phyloP scores from a whole-genome alignment of 257 asterid genomes.

The Nicotiana tabacum region DNA sequence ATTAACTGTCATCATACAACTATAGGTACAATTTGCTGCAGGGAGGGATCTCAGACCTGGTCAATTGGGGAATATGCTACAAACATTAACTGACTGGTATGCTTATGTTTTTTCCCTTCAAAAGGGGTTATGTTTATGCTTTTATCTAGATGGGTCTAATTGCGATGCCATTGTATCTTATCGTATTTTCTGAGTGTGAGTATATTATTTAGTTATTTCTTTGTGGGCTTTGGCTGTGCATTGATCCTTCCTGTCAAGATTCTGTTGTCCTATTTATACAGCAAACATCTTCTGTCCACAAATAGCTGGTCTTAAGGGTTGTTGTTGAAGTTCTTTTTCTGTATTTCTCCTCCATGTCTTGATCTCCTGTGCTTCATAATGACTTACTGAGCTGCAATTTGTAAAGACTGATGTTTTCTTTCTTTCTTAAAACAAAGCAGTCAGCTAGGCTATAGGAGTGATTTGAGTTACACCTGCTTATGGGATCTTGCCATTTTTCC shows the following conservation, averaged over 20 bases:
- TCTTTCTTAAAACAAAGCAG: background rate
- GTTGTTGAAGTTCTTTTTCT: background rate
- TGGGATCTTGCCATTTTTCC: conserved; percentile 4
- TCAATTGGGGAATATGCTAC: conserved; percentile 76
- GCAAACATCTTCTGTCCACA: background rate
- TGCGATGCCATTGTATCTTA: background rate
- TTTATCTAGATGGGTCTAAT: background rate
- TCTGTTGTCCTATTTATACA: background rate
- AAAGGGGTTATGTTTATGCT: conserved; percentile 17
- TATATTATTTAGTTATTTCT: conserved; percentile 4
- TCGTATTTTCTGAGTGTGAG: background rate
- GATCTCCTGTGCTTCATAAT: background rate
- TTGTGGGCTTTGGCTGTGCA: background rate
- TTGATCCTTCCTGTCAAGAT: background rate
- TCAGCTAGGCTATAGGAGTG: background rate
- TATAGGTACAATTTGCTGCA: conserved; percentile 96
- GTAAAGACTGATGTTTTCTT: background rate
- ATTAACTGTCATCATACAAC: conserved; percentile 14
- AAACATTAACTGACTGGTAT: conserved; percentile 69
- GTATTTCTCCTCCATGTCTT: background rate
- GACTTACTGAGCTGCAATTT: background rate
- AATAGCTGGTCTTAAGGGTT: background rate
- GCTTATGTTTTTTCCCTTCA: background rate
- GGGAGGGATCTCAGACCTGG: conserved; percentile 99
- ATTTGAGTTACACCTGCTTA: background rate